Conservation (phyloP, 1,284 basidiomycete genomes). For the Afroboletus lepidellus region DNA sequence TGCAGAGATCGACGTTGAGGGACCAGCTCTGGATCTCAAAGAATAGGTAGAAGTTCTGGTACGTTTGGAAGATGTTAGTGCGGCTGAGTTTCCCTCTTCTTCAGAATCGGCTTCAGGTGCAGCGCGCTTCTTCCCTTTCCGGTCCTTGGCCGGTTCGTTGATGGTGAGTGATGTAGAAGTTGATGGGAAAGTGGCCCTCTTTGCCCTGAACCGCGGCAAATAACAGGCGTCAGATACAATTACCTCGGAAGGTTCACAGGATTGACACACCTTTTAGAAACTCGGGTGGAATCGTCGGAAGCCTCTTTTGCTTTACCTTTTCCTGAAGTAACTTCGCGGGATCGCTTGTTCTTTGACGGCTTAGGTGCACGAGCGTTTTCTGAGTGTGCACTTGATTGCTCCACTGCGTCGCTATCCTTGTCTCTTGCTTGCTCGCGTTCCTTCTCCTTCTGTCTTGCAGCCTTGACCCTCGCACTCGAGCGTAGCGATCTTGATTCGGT, state of each 20-base stretch:
- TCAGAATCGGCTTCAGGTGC: slow-evolving; percentile 64
- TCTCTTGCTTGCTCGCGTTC: slow-evolving; percentile 43
- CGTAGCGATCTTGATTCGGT: slow-evolving; percentile 55
- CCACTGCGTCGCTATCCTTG: slow-evolving; percentile 41
- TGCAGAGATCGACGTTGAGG: slow-evolving; percentile 40
- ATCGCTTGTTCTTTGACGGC: slow-evolving; percentile 51
- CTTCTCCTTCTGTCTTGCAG: slow-evolving; percentile 66
- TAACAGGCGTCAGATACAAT: slow-evolving; percentile 23
- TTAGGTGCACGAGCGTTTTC: slow-evolving; percentile 45
- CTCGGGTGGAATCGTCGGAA: slow-evolving; percentile 47
- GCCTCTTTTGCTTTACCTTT: slow-evolving; percentile 67
- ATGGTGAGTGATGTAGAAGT: slow-evolving; percentile 54
- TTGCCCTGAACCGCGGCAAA: slow-evolving; percentile 44
- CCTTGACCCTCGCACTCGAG: slow-evolving; percentile 73
- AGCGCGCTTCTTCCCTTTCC: slow-evolving; percentile 84
- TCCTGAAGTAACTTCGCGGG: slow-evolving; percentile 47
- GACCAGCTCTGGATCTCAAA: slow-evolving; percentile 57
- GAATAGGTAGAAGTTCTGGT: slow-evolving; percentile 57
- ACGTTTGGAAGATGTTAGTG: slow-evolving; percentile 53
- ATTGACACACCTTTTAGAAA: slow-evolving; percentile 60
- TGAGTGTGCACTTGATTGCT: slow-evolving; percentile 37
- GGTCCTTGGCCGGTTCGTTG: slow-evolving; percentile 69
- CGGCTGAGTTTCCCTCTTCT: slow-evolving; percentile 49
- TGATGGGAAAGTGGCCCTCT: slow-evolving; percentile 52
- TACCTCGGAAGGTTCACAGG: slow-evolving; percentile 21